These are phyloP conservation scores for Tripidium arundinaceum DNA, from an alignment of 202 grass and related monocot genomes.

Conservation along the genomic window DNA sequence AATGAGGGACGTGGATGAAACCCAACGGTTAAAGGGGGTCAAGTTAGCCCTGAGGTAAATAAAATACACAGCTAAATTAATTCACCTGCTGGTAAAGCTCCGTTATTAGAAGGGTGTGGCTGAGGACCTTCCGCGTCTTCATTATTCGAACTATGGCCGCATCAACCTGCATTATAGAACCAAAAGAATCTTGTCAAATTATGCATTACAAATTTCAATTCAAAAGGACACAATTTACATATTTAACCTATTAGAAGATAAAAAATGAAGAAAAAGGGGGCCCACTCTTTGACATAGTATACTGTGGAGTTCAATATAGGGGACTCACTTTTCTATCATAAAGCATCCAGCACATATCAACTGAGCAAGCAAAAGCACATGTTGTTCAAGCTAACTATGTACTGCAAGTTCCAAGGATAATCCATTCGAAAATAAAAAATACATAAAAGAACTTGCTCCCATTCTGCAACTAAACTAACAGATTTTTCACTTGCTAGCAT, in stretches of 20 bases:
- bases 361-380: conserved; percentile 27
- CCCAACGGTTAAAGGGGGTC: neutral
- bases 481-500: neutral
- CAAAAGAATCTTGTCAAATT: neutral
- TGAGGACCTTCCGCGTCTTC: conserved; percentile 97
- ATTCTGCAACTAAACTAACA: conserved; percentile 3
- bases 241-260: neutral
- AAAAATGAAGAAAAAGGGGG: neutral
- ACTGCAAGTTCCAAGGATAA: neutral
- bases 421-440: neutral
- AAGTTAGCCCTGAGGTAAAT: neutral
- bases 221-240: neutral
- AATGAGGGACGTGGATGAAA: conserved; percentile 4
- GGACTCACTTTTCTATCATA: neutral
- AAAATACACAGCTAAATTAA: neutral
- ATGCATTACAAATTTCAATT: neutral
- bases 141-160: conserved; percentile 95
- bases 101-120: conserved; percentile 97
- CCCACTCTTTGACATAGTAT: neutral
- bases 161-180: conserved; percentile 68
- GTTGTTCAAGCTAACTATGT: conserved; percentile 7
- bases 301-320: neutral
- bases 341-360: conserved; percentile 14
- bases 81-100: conserved; percentile 98
- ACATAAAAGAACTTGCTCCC: neutral